A percentile compares a stretch with the other conserved stretches of the same genome.
Conservation (phyloP, 1,284 basidiomycete species). For the Athelia psychrophila region DNA sequence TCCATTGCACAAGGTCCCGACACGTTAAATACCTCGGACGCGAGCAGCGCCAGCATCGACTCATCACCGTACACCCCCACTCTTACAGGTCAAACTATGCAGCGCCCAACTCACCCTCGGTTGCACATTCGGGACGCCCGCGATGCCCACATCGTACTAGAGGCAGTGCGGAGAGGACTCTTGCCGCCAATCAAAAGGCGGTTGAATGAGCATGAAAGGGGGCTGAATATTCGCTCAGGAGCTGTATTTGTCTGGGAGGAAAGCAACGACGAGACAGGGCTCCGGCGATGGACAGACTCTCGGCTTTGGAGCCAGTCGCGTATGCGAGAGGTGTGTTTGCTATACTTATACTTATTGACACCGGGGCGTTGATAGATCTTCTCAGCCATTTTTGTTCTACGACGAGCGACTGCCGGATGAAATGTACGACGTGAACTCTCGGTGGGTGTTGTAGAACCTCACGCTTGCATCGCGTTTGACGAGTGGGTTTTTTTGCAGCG, state of each 20-base stretch:
- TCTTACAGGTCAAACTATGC: slow-evolving; percentile 35
- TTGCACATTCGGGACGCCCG: slow-evolving; percentile 62
- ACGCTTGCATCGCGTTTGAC: slow-evolving; percentile 6
- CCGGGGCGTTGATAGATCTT: slow-evolving; percentile 1
- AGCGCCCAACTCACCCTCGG: slow-evolving; percentile 57
- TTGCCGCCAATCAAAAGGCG: slow-evolving; percentile 48
- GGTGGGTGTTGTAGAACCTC: slow-evolving; percentile 28
- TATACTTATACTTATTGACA: slow-evolving; percentile 1
- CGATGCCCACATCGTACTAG: slow-evolving; percentile 58
- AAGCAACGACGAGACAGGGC: slow-evolving; percentile 56
- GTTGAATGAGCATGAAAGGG: slow-evolving; percentile 57
- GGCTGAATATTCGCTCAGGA: slow-evolving; percentile 53
- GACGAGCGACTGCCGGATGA: slow-evolving; percentile 56
- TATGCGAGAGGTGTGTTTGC: slow-evolving; percentile 49
- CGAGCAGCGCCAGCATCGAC: too few species aligned
- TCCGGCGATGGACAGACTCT: slow-evolving; percentile 66
- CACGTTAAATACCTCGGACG: too few species aligned
- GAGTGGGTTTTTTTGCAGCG: slow-evolving; percentile 23
- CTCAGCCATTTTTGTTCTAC: slow-evolving; percentile 63
- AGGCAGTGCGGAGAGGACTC: slow-evolving; percentile 54
- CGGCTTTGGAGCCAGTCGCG: slow-evolving; percentile 64
- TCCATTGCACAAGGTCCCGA: not conserved
- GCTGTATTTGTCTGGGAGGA: slow-evolving; percentile 68
- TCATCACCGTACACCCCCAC: too few species aligned
- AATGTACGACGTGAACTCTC: slow-evolving; percentile 31